Evolutionary conservation across 169 alveolate genomes (phyloP), one percentile per base, ranked within the genome.

Genomic region (Cryptosporidium parvum): DNA sequence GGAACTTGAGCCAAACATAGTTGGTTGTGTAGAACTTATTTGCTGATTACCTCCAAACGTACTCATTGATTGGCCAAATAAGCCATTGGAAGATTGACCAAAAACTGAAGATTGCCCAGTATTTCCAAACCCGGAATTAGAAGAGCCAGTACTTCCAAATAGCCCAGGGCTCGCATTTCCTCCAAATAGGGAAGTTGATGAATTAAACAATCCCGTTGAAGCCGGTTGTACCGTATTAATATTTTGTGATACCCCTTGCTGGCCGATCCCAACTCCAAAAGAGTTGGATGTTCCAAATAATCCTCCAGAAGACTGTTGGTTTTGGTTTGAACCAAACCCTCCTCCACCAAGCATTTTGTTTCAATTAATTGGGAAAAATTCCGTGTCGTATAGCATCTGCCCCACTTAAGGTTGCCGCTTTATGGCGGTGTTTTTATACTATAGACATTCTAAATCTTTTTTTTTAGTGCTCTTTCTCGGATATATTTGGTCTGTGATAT

Each of bases 311-410:
- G 89, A 59, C 18, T 58, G 89, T 80, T 80, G 89, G 52, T 45
- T 65, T 62, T 62, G 75, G 68, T 48, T 65, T 37, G 89, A 80
- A 44, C 89, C 75, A 67, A 80, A 80, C 37, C 80, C 75, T 61
- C 87, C 87, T 23, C 89, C 75, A 45, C 89, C 89, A 26, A 80
- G 89, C 89, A 80, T 80, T 62, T 65, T 80, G 29, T 35, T 29
- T 48, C 44, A 8, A 80, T 7, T 35, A 39, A 61, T 31, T 26
- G 52, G 59, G 4, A 42, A 80, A 62, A 62, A 44, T 44, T 62
- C 18, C 65, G 61, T 62, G 80, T 59, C 89, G 89, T 62, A 31
- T 48, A 33, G n/a, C 67, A 52, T 48, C 51, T 67, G 75, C 89
- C 89, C 89, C 89, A 80, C 89, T 65, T 10, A 80, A 61, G 12